Percentiles rank a stretch among this genome's conserved stretches.
phyloP scores from a whole-genome alignment of 768 basidiomycete species.

The Clathrus columnatus region DNA sequence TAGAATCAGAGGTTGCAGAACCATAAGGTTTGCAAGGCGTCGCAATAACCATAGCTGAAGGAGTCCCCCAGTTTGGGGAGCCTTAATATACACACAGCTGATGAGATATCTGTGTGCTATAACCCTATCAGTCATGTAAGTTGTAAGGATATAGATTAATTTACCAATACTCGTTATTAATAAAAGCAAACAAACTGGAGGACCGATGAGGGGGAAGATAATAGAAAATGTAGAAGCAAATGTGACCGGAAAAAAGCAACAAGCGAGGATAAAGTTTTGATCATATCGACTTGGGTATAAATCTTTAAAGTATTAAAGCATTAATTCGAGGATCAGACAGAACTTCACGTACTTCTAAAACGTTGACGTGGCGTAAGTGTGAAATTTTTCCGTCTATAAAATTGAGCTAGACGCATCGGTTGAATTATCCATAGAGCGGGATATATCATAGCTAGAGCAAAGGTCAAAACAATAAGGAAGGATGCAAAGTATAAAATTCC shows the following conservation, averaged over 20 bases:
- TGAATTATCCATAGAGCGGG: conserved; percentile 71
- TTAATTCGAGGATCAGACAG: not conserved
- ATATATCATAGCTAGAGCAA: conserved; percentile 58
- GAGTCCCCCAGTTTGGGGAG: conserved; percentile 60
- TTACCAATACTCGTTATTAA: conserved; percentile 58
- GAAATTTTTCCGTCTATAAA: conserved; percentile 44
- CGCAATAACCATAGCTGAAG: conserved; percentile 69
- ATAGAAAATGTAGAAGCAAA: conserved; percentile 67
- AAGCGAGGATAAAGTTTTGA: conserved; percentile 56
- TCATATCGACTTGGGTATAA: conserved; percentile 66
- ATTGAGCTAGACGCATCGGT: conserved; percentile 51
- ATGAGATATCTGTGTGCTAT: conserved; percentile 73
- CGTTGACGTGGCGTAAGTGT: conserved; percentile 70
- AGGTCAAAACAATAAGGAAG: conserved; percentile 45
- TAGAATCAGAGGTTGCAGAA: conserved; percentile 65
- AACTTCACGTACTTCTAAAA: conserved; percentile 53
- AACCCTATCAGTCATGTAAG: not conserved
- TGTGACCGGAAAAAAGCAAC: conserved; percentile 57
- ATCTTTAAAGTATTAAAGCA: conserved; percentile 37
- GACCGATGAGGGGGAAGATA: conserved; percentile 69
- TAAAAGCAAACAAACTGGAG: conserved; percentile 58
- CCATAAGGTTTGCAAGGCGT: conserved; percentile 60
- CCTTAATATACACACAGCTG: conserved; percentile 63
- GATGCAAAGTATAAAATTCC: conserved; percentile 66
- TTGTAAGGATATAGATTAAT: conserved; percentile 16